Evolutionary conservation across 176 grass and related monocot species (phyloP), one percentile per base, ranked within the genome.

Genomic region (Oryza punctata): DNA sequence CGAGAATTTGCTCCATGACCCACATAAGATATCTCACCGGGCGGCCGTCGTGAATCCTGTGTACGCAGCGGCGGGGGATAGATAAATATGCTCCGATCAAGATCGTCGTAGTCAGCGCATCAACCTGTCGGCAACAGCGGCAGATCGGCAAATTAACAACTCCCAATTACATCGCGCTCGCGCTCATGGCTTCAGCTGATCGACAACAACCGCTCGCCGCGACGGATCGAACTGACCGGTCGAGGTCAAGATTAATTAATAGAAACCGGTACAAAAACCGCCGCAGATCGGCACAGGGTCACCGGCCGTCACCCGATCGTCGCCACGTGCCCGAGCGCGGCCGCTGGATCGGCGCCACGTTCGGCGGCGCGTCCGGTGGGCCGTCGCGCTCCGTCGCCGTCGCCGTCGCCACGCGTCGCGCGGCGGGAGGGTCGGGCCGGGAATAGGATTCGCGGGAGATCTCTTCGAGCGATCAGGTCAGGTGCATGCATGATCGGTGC

Each of bases 371-470:
- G 54, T 26, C 54, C 54, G 82, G 50, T 40, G 61, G 14, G 26
- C 57, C 33, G 57, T 16, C 72, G 72, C 59, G 23, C 82, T 15
- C 33, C 2, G 73, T 86, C 72, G 67, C 44, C 25, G 78, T 86
- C 73, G 81, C 4, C 0, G 46, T 0, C 14, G 74, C 46, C 88
- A 86, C 88, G 88, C 79, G 88, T 86, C 79, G 35, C 0, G 27
- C n/a, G 9, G 12, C 1, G 5, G 65, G 35, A 1, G 45, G 65
- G 45, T 10, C 11, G 78, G 65, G 28, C 1, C 3, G 19, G 45
- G 64, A 70, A 63, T 10, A 85, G 65, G 88, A 86, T 90, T n/a
- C 69, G 79, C 27, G 60, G 11, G 73, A 77, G 88, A 90, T 90
- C 88, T 24, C 19, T 6, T 57, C 52, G 52, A 8, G 52, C 14